Evolutionary conservation across 805 yeast species (phyloP), one percentile per base, ranked within the genome.

Genomic region (Metschnikowia lachancei): DNA sequence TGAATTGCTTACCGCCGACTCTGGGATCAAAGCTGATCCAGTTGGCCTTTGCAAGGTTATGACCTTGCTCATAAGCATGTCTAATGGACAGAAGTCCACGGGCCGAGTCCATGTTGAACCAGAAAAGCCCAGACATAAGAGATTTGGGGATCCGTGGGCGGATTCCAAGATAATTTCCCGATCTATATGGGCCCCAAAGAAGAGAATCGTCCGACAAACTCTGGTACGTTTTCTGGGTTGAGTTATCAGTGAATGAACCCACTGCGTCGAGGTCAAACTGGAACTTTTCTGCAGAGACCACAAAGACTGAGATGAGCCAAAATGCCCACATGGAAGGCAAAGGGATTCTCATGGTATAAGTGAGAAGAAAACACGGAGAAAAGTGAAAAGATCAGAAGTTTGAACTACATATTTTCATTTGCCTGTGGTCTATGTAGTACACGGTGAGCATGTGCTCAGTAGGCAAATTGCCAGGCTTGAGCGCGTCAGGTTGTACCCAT

Each of bases 21-120:
- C 98, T 75, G 4, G 97, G 90, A 61, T 94, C 98, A 62, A 85
- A 94, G 31, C 74, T 69, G n/a, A 78, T 74, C 97, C 97, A 94
- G 20, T 91, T 88, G 55, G 87, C 92, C 44, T 78, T 81, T 19
- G 74, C 74, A 67, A 90, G 73, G 41, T 81, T 77, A 57, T 90
- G 92, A 31, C 70, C 70, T 55, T 83, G 90, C 43, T 84, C 88
- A 58, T 90, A 87, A 45, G 77, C 74, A 63, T 90, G 96, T 55
- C 96, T 80, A 19, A 85, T 64, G 18, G 72, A 67, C 4, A 72
- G 66, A 11, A 87, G 56, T 1, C 85, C 85, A 4, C 67, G 64
- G 49, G 77, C 72, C 24, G 70, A 66, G 50, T 86, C 84, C 4
- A 79, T 76, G 58, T 83, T 82, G 68, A 81, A 87, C 98, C 98